phyloP scores from a whole-genome alignment of 2,329 filamentous ascomycete species.

The Cytospora piceae region DNA sequence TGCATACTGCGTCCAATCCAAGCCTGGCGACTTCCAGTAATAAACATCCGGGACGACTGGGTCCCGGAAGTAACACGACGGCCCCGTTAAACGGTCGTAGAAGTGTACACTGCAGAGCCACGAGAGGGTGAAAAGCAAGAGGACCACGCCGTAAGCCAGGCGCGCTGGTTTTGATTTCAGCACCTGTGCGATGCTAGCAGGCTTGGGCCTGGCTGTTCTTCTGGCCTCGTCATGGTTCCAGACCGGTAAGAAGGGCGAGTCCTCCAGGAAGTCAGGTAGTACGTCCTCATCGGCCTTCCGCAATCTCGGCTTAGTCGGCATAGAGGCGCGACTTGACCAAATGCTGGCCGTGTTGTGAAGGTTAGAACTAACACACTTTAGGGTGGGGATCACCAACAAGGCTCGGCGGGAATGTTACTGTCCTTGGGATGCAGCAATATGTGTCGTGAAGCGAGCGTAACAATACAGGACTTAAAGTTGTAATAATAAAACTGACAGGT shows the following conservation, averaged over 20 bases:
- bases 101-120: constrained; percentile 1
- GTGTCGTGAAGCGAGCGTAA: neutral
- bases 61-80: constrained; percentile 21
- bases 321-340: neutral
- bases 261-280: constrained; percentile 17
- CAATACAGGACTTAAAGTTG: neutral
- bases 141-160: constrained; percentile 1
- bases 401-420: neutral
- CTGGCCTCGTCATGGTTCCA: constrained; percentile 2
- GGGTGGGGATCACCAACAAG: neutral
- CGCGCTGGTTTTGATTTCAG: constrained; percentile 21
- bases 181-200: constrained; percentile 5
- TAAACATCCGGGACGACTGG: constrained; percentile 8
- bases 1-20: constrained; percentile 12
- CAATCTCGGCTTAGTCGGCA: neutral
- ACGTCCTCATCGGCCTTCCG: constrained; percentile 12
- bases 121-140: neutral
- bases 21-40: constrained; percentile 2
- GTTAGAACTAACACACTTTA: neutral
- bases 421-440: neutral
- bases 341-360: neutral
- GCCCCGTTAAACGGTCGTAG: constrained; percentile 10
- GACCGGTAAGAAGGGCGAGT: constrained; percentile 19
- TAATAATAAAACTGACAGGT: neutral
- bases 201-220: neutral